Base-by-base conservation (phyloP, 2,329 filamentous ascomycete genomes). In the Eutypa lata region DNA sequence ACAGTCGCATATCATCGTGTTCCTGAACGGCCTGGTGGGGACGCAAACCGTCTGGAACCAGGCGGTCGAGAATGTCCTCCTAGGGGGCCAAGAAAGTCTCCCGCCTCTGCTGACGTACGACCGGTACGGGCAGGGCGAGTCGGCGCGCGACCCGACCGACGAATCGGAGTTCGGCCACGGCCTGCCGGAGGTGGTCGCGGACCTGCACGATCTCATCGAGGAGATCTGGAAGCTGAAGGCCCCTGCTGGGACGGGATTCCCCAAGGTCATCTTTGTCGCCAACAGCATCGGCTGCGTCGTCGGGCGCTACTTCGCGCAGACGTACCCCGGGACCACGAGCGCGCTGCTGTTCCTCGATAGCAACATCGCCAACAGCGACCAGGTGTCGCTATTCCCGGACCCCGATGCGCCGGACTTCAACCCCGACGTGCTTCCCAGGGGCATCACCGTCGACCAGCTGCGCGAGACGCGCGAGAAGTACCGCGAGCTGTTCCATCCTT, bases 281-380 rank as follows among this genome's bases (percentile, higher is more conserved):
- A 80, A 79, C 63, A 78, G 75, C 55, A 79, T 82, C 55, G 80
- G 80, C 44, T 79, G 77, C 57, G 72, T 76, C 3, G 65, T 84
- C 16, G 74, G 74, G 1, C 74, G 81, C 1, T 71, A 84, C 8
- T 83, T 79, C 59, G 74, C 78, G 1, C 68, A 75, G 48, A 62
- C 65, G 1, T 73, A 80, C 49, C 74, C 77, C 0, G 70, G 72
- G 2, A 71, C 68, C 0, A 74, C 81, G 0, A 68, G 71, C 0
- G 80, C 70, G 0, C 65, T 78, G 3, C 33, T 84, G 1, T 73
- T 84, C 8, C 75, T 86, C 1, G 82, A 85, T 61, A 81, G 76
- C 35, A 78, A 82, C 56, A 76, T 85, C 63, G 78, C 81, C 16
- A 81, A 84, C 60, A 75, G 76, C 0, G 77, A 84, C 58, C 78